Conservation (phyloP, 139 green algal species). For the Pycnococcus provasolii region DNA sequence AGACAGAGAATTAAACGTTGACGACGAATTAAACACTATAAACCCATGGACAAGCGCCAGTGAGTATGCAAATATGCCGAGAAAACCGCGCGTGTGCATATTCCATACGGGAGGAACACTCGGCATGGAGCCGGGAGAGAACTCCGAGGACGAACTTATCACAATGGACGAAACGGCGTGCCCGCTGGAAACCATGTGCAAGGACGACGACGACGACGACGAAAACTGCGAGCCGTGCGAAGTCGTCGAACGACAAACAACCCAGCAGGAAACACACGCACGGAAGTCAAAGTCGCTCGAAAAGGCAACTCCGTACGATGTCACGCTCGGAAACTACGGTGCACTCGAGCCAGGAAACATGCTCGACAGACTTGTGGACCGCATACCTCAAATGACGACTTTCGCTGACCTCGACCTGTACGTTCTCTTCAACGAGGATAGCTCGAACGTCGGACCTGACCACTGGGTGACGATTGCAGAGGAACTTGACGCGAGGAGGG, state of each 20-base stretch:
- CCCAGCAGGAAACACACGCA: too few species aligned
- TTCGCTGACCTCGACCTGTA: constrained; percentile 64
- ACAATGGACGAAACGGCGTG: too few species aligned
- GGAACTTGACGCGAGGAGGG: constrained; percentile 11
- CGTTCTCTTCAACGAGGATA: constrained; percentile 27
- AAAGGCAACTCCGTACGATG: constrained; percentile 28
- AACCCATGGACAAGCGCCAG: too few species aligned
- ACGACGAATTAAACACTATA: too few species aligned
- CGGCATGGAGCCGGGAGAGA: constrained; percentile 52
- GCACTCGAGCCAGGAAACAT: constrained; percentile 29
- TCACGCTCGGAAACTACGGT: constrained; percentile 44
- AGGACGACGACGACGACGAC: too few species aligned
- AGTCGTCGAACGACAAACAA: too few species aligned
- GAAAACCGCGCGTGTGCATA: constrained; percentile 52
- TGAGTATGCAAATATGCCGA: too few species aligned
- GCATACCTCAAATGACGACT: constrained; percentile 62
- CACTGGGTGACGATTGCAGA: constrained; percentile 24
- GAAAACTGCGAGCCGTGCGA: too few species aligned
- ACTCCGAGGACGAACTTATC: not conserved
- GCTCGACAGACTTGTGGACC: constrained; percentile 33
- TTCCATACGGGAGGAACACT: constrained; percentile 74
- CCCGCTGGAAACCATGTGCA: too few species aligned
- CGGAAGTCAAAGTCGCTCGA: too few species aligned
- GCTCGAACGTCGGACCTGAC: constrained; percentile 13
- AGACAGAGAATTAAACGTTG: too few species aligned